Evolutionary conservation across 345 rosid genomes (phyloP).

Genomic region (Eucalyptus victrix): DNA sequence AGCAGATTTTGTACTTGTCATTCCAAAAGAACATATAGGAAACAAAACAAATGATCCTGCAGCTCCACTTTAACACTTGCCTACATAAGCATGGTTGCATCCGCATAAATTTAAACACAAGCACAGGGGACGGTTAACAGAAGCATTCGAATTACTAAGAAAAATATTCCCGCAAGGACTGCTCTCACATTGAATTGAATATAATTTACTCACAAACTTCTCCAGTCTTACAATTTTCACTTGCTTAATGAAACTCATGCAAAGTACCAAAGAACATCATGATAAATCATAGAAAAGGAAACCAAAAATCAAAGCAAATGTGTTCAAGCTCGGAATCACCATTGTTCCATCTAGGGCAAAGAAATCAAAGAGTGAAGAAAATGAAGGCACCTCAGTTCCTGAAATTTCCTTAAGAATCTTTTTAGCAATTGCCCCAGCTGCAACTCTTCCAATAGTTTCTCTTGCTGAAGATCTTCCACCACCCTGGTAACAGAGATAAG

Average conservation of each 20-base stretch:
- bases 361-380: not conserved
- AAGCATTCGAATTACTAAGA: not conserved
- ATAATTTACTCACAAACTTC: not conserved
- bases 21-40: not conserved
- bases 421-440: constrained; percentile 95
- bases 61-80: not conserved
- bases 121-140: not conserved
- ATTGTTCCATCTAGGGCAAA: not conserved
- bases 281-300: not conserved
- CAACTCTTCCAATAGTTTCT: constrained; percentile 98
- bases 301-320: not conserved
- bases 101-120: not conserved
- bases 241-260: not conserved
- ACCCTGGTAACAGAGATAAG: constrained; percentile 30
- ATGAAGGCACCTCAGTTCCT: constrained; percentile 64
- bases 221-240: not conserved
- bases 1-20: not conserved
- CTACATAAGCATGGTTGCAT: not conserved
- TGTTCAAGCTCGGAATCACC: not conserved
- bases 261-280: not conserved
- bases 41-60: not conserved
- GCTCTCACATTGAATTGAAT: not conserved
- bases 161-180: not conserved
- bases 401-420: constrained; percentile 70
- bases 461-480: constrained; percentile 99